Evolutionary conservation across 164 flowering plant species (phyloP).

Genomic region (Protea cynaroides): DNA sequence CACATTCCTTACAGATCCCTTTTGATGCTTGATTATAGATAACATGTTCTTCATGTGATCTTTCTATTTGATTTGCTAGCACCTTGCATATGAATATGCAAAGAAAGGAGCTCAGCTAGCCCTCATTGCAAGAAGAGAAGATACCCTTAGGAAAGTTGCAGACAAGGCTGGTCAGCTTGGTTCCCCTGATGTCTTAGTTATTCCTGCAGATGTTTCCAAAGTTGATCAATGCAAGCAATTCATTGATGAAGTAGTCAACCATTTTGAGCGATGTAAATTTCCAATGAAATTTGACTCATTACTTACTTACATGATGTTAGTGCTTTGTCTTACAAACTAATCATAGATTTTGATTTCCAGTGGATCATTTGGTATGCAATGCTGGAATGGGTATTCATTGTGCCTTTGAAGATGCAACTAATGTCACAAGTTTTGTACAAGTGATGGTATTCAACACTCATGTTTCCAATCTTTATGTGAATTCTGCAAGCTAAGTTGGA

Average conservation of each 20-base stretch:
- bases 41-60: no score
- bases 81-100: conserved; percentile 55
- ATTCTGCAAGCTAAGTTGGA: background rate
- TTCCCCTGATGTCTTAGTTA: no score
- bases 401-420: background rate
- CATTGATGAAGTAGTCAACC: conserved; percentile 24
- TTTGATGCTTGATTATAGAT: no score
- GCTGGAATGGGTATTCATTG: background rate
- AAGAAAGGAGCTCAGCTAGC: conserved; percentile 45
- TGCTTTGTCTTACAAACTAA: no score
- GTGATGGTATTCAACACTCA: background rate
- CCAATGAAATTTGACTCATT: no score
- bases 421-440: background rate
- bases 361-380: no score
- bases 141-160: conserved; percentile 34
- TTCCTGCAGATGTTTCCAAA: no score
- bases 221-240: no score
- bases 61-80: conserved; percentile 23
- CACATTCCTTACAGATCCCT: no score
- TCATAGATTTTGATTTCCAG: no score
- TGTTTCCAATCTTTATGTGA: no score
- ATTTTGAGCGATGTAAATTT: conserved; percentile 41
- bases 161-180: conserved; percentile 29
- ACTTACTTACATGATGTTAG: no score
- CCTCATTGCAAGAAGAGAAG: conserved; percentile 35